Base-by-base conservation (phyloP, 2,329 filamentous ascomycete species). In the Fusarium equiseti region DNA sequence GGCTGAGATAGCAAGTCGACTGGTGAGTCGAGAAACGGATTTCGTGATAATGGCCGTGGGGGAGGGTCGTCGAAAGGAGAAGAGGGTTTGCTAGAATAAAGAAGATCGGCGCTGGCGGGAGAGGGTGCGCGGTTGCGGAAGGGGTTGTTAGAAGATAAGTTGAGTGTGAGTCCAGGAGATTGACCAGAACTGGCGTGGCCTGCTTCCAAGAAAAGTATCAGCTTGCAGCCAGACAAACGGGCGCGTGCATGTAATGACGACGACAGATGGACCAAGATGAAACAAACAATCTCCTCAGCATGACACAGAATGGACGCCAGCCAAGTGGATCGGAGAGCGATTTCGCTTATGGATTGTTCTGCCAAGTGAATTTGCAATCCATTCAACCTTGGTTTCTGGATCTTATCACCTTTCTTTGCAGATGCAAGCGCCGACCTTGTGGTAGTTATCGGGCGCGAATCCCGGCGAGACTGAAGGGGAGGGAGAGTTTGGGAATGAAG, bases 101-200 rank as follows among this genome's bases (percentile, higher is more conserved):
- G 69, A 60, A 77, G 68, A 45, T 83, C 75, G 77, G 77, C 66
- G 70, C 76, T 79, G 56, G 81, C 79, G 53, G 88, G 90, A 70
- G 91, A 92, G 40, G 85, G 84, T 70, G 90, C 89, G 77, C 91
- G 89, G 80, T 93, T 93, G 83, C 92, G 90, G 76, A 89, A 95
- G 68, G 92, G 92, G 79, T 95, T 95, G 86, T 94, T 94, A 79
- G 92, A 94, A 80, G 90, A 90, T 77, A 94, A 87, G 81, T 90
- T 91, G 79, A 91, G 83, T 58, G 87, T 83, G 77, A 91, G 83
- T 73, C 85, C 85, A 62, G 73, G 66, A 61, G 73, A 71, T 64
- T 75, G 66, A 42, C 68, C 66, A 67, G 74, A 66, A 73, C 66
- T 63, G 63, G 71, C 57, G 61, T 74, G 72, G 70, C 63, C 74